Base-by-base conservation (phyloP, 2,329 filamentous ascomycete genomes). In the Ilyonectria sp. region DNA sequence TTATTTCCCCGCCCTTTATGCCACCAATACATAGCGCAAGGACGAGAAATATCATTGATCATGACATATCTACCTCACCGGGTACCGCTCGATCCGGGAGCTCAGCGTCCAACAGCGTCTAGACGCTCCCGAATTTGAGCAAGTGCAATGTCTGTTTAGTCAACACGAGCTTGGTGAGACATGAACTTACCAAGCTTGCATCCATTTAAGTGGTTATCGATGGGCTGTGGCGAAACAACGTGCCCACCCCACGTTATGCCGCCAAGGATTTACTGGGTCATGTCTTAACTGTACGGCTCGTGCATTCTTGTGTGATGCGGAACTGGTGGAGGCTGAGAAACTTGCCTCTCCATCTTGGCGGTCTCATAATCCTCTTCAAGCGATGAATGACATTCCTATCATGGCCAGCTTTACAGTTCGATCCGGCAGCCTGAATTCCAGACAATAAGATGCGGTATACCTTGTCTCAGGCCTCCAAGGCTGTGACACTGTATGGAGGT, bases 241-340 rank as follows among this genome's bases (percentile, higher is more conserved):
- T 44, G 50, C 49, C 52, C 40, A 21, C 37, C 44, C 31, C 35
- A 26, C 37, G n/a, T n/a, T 44, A 66, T 46, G 61, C 29, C 33
- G 57, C 54, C 31, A 63, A 44, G 61, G 52, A 29, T 21, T 46
- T 31, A 43, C 33, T 64, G 59, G 31, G 44, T 35, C 69, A 37
- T 56, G 40, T 35, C 35, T 43, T 60, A 40, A 60, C 62, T 55
- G 46, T 43, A 68, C 40, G 29, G 52, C 21, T 53, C n/a, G 35
- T 56, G 37, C 6, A 57, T 47, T 31, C 29, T 44, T 31, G 43
- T 64, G 47, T 55, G 37, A 55, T 63, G 54, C 10, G 52, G 60
- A 46, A 40, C 26, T 35, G 31, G 19, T 29, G 29, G 53, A 59
- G 43, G 26, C 17, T 6, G 40, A 43, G 17, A 43, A n/a, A 43